These are phyloP conservation scores for Leccinum pachyderme DNA, from an alignment of 1,284 basidiomycete genomes.

Conservation along the genomic window DNA sequence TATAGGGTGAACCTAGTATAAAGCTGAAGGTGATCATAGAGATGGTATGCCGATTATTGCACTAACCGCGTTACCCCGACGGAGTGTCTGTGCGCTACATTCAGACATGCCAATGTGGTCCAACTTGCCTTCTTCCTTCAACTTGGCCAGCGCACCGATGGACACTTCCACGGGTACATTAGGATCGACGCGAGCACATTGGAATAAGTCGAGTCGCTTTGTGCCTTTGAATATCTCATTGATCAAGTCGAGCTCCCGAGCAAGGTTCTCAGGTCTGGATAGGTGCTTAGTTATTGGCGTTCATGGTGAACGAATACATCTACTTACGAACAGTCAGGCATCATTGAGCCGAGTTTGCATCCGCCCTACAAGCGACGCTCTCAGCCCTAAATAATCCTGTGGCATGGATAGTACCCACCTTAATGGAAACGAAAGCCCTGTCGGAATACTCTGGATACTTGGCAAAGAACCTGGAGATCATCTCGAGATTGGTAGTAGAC, in stretches of 20 bases:
- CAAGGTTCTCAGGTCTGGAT: slow-evolving; percentile 36
- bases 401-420: slow-evolving; percentile 23
- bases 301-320: not conserved
- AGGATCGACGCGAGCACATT: slow-evolving; percentile 43
- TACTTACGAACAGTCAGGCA: slow-evolving; percentile 23
- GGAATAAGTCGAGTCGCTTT: slow-evolving; percentile 50
- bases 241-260: slow-evolving; percentile 41
- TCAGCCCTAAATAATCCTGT: not conserved
- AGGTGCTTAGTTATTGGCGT: not conserved
- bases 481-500: slow-evolving; percentile 39
- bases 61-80: slow-evolving; percentile 40
- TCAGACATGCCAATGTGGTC: slow-evolving; percentile 55
- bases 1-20: slow-evolving; percentile 42
- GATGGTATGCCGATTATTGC: not conserved
- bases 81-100: slow-evolving; percentile 46
- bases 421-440: slow-evolving; percentile 46
- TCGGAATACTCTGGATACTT: slow-evolving; percentile 54
- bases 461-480: slow-evolving; percentile 44
- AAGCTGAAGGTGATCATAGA: not conserved
- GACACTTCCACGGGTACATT: slow-evolving; percentile 38
- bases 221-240: slow-evolving; percentile 42
- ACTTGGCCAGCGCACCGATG: slow-evolving; percentile 33
- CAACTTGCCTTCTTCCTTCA: slow-evolving; percentile 45
- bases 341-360: not conserved
- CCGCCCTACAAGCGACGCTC: not conserved